A percentile compares a stretch with the other conserved stretches of the same genome.
Evolutionary conservation across 2,329 filamentous ascomycete species (phyloP).

Genomic region (Cladosporium sp.): DNA sequence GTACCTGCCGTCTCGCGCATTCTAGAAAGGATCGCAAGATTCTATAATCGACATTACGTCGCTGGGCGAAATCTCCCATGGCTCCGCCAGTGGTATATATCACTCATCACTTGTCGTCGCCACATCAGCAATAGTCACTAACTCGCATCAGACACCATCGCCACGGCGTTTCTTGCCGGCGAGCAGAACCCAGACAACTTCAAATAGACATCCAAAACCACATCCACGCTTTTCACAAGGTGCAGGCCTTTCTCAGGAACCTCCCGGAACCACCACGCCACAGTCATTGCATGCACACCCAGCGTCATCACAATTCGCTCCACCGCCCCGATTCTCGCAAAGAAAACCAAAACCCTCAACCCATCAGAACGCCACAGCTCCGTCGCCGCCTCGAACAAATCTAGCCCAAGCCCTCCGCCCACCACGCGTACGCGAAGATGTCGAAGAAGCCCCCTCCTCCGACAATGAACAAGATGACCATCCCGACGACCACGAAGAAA

Average conservation of each 20-base stretch:
- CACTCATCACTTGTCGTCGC: too few species aligned
- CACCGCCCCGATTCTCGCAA: constrained; percentile 23
- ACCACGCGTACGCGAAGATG: constrained; percentile 20
- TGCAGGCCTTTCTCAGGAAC: constrained; percentile 10
- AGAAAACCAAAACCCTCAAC: constrained; percentile 10
- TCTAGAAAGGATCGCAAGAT: too few species aligned
- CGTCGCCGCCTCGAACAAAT: constrained; percentile 13
- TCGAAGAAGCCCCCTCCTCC: constrained; percentile 20
- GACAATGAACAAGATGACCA: constrained; percentile 6
- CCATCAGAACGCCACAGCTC: neutral
- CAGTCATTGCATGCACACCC: neutral
- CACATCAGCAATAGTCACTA: too few species aligned
- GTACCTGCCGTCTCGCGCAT: too few species aligned
- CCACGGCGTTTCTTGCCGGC: constrained; percentile 25
- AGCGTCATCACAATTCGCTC: constrained; percentile 22
- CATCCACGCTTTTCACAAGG: constrained; percentile 9
- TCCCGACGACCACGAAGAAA: constrained; percentile 24
- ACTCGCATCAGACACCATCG: constrained; percentile 21
- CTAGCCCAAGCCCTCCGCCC: constrained; percentile 18
- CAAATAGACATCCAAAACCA: constrained; percentile 17
- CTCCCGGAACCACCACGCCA: neutral
- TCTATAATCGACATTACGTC: too few species aligned
- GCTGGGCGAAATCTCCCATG: too few species aligned
- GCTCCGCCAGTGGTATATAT: too few species aligned
- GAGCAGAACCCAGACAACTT: constrained; percentile 13